Percentiles rank a stretch among this genome's conserved stretches.
Evolutionary conservation across 208 protist genomes (phyloP).

Genomic region (Sergeia podlipaevii): DNA sequence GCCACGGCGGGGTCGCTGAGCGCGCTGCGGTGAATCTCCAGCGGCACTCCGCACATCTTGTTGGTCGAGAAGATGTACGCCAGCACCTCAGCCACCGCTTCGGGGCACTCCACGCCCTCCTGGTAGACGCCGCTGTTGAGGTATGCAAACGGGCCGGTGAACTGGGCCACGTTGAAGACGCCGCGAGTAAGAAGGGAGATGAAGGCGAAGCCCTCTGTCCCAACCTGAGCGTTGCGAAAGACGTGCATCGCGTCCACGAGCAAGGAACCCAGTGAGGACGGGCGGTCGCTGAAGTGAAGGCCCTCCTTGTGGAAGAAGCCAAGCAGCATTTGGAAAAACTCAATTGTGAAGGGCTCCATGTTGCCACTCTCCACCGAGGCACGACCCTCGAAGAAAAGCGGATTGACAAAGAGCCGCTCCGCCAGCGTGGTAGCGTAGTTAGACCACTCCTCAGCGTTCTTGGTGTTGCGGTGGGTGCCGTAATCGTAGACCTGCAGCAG

Average conservation of each 20-base stretch:
- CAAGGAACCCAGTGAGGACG: constrained; percentile 79
- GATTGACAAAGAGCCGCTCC: constrained; percentile 75
- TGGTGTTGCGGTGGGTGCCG: constrained; percentile 51
- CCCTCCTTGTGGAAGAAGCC: constrained; percentile 74
- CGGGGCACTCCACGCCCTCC: constrained; percentile 20
- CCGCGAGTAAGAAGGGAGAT: constrained; percentile 73
- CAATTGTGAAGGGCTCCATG: constrained; percentile 71
- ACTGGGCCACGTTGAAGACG: constrained; percentile 53
- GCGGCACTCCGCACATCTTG: constrained; percentile 64
- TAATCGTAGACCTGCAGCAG: constrained; percentile 83
- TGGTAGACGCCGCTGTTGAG: constrained; percentile 35
- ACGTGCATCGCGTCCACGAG: constrained; percentile 76
- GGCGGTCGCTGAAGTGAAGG: constrained; percentile 70
- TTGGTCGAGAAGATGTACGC: constrained; percentile 77
- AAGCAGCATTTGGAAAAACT: constrained; percentile 77
- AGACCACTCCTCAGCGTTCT: constrained; percentile 53
- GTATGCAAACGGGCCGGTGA: constrained; percentile 24
- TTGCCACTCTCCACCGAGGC: constrained; percentile 55
- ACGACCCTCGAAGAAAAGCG: constrained; percentile 80
- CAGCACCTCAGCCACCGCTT: constrained; percentile 63
- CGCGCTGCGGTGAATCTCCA: constrained; percentile 84
- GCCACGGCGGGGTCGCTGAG: constrained; percentile 74
- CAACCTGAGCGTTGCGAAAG: constrained; percentile 72
- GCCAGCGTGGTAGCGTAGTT: constrained; percentile 37
- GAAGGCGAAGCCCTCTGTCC: constrained; percentile 73